A percentile compares a stretch with the other conserved stretches of the same genome.
phyloP scores from a whole-genome alignment of 768 basidiomycete genomes.

The Kwoniella sp. region DNA sequence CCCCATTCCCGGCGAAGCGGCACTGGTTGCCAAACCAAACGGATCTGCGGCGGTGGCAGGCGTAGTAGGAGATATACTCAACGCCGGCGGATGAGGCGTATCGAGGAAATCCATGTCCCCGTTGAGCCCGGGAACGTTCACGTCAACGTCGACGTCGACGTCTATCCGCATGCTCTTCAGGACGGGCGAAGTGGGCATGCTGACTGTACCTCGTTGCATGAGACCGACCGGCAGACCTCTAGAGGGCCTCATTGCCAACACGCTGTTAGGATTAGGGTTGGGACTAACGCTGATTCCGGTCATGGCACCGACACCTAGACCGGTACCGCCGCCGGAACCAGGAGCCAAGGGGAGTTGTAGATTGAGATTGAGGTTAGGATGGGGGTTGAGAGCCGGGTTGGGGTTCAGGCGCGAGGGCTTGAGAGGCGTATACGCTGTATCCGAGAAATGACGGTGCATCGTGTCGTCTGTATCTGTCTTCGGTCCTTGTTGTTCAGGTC shows the following conservation, averaged over 20 bases:
- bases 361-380: not conserved
- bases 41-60: no score
- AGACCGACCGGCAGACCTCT: conserved; percentile 11
- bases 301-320: no score
- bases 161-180: conserved; percentile 4
- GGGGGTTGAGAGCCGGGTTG: not conserved
- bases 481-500: no score
- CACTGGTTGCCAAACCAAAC: no score
- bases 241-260: conserved; percentile 1
- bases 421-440: conserved; percentile 17
- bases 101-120: no score
- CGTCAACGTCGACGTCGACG: not conserved
- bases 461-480: not conserved
- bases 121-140: no score
- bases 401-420: conserved; percentile 22
- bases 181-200: conserved; percentile 38
- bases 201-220: conserved; percentile 36
- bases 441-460: conserved; percentile 30
- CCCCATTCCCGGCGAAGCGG: no score
- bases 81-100: no score
- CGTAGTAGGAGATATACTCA: no score
- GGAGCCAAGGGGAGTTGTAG: no score
- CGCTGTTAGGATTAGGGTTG: not conserved
- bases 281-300: no score
- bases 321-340: no score